Conservation (phyloP, 78 protist species). For the Dictyostelium firmibasis region DNA sequence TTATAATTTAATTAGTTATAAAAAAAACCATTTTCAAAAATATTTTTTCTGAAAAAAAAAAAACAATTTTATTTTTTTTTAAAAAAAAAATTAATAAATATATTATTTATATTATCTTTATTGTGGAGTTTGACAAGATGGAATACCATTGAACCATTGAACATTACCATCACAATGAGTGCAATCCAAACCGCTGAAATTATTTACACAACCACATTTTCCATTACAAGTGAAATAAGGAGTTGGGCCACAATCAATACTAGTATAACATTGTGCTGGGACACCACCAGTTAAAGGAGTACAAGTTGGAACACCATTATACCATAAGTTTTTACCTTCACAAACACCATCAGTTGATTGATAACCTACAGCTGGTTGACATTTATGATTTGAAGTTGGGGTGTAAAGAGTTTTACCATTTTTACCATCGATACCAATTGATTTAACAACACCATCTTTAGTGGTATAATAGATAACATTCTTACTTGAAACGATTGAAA, state of each 20-base stretch:
- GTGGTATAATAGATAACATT: neutral
- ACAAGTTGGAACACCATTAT: neutral
- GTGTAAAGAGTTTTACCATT: neutral
- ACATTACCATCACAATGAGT: neutral
- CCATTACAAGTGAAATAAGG: neutral
- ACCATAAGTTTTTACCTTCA: neutral
- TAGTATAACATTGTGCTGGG: neutral
- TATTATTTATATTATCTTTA: neutral
- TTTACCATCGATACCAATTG: neutral
- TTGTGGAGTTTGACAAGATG: neutral
- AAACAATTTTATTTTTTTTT: no score
- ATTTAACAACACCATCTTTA: conserved; percentile 1
- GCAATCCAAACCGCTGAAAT: neutral
- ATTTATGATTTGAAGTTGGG: neutral
- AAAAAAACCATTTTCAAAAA: no score
- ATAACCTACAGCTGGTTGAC: conserved; percentile 18
- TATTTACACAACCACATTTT: neutral
- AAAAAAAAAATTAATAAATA: no score
- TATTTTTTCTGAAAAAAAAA: no score
- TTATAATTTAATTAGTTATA: no score
- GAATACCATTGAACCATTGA: neutral
- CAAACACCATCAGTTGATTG: neutral
- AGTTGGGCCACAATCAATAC: neutral
- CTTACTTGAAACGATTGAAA: neutral
- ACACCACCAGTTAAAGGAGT: neutral